These are phyloP conservation scores for Pyrenophora seminiperda DNA, from an alignment of 2,329 filamentous ascomycete species.

Conservation along the genomic window DNA sequence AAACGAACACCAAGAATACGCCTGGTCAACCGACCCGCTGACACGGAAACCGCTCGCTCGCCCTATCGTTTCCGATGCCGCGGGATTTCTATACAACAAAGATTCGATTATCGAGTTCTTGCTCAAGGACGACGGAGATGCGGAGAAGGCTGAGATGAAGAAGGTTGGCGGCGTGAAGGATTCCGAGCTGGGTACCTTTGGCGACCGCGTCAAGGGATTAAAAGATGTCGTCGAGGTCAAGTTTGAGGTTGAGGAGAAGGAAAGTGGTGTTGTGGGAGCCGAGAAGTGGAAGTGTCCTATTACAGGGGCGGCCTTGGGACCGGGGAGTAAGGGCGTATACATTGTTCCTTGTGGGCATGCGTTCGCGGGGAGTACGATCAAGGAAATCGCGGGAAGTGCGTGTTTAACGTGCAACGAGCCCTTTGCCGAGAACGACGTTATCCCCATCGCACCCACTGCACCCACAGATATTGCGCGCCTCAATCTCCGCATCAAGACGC, in stretches of 20 bases:
- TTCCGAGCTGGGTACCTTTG: slow-evolving; percentile 55
- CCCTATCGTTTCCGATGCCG: slow-evolving; percentile 81
- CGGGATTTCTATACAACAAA: slow-evolving; percentile 91
- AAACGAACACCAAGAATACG: slow-evolving; percentile 81
- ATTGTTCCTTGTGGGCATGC: slow-evolving; percentile 94
- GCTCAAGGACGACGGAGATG: slow-evolving; percentile 60
- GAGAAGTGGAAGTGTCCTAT: slow-evolving; percentile 82
- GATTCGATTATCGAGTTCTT: slow-evolving; percentile 79
- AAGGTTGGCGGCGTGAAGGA: slow-evolving; percentile 51
- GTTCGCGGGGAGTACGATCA: slow-evolving; percentile 84
- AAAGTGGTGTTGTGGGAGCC: slow-evolving; percentile 29
- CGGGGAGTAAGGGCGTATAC: slow-evolving; percentile 80
- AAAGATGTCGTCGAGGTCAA: slow-evolving; percentile 87
- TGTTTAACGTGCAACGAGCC: slow-evolving; percentile 72
- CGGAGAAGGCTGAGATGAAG: slow-evolving; percentile 63
- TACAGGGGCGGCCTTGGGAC: slow-evolving; percentile 83
- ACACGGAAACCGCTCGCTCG: slow-evolving; percentile 74
- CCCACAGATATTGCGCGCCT: slow-evolving; percentile 73
- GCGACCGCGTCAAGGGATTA: slow-evolving; percentile 72
- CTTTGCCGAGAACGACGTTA: slow-evolving; percentile 75
- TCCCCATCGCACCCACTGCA: slow-evolving; percentile 77
- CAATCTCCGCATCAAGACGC: slow-evolving; percentile 66
- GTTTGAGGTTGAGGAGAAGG: slow-evolving; percentile 64
- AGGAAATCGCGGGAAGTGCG: slow-evolving; percentile 71
- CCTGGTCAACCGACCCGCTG: slow-evolving; percentile 87